A percentile compares a stretch with the other conserved stretches of the same genome.
Conservation (phyloP, 1,284 basidiomycete genomes). For the Rhodotorula sp. region DNA sequence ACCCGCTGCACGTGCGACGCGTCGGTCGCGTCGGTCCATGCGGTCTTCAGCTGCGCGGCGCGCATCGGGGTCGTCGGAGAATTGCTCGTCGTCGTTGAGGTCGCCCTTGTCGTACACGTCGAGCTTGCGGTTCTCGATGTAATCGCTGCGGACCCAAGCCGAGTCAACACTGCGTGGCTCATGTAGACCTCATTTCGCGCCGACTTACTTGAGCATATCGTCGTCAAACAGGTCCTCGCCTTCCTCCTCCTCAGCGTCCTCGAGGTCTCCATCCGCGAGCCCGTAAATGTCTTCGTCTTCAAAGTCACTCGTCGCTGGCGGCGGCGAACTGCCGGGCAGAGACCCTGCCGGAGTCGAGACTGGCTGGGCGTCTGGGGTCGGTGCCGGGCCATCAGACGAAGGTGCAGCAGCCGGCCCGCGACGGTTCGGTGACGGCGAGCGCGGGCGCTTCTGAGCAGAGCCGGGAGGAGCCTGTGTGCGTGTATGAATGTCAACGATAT, state of each 20-base stretch:
- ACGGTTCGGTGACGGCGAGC: constrained; percentile 38
- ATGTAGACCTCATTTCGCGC: background rate
- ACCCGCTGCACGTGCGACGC: constrained; percentile 61
- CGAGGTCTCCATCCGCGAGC: constrained; percentile 56
- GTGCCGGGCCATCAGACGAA: constrained; percentile 13
- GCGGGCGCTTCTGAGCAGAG: constrained; percentile 46
- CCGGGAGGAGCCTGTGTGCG: constrained; percentile 23
- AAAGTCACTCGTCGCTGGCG: constrained; percentile 78
- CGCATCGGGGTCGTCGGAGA: constrained; percentile 65
- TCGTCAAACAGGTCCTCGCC: constrained; percentile 93
- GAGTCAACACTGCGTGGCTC: background rate
- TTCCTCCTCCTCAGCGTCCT: constrained; percentile 60
- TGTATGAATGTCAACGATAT: background rate
- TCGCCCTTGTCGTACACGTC: constrained; percentile 85
- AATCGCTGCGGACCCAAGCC: constrained; percentile 66
- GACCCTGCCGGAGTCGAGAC: constrained; percentile 57
- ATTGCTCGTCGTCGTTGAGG: constrained; percentile 78
- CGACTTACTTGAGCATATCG: constrained; percentile 65
- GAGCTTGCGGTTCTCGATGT: constrained; percentile 73
- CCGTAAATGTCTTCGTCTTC: constrained; percentile 59
- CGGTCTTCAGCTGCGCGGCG: constrained; percentile 80
- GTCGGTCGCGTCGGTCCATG: constrained; percentile 84
- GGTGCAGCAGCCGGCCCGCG: constrained; percentile 23
- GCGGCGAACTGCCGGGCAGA: constrained; percentile 77
- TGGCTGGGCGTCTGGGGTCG: constrained; percentile 15